phyloP scores from a whole-genome alignment of 2,329 filamentous ascomycete species.

The Xylariaceae sp. region DNA sequence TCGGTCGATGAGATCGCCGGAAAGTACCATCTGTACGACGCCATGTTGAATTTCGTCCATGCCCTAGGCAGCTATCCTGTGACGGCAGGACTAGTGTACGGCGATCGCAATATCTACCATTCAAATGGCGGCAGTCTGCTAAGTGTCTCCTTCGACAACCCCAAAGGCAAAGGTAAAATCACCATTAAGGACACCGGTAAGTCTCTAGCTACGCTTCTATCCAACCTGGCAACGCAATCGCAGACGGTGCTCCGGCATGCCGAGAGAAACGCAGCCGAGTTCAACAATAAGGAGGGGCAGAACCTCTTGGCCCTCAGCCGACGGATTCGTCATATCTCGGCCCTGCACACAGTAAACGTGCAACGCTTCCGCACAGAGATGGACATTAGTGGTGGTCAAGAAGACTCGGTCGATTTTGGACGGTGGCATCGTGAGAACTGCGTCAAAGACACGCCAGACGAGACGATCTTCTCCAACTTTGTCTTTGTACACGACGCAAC shows the following conservation, averaged over 20 bases:
- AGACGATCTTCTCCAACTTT: constrained; percentile 38
- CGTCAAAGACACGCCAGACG: constrained; percentile 40
- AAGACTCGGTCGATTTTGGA: constrained; percentile 25
- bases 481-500: constrained; percentile 24
- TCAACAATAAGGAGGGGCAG: constrained; percentile 29
- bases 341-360: constrained; percentile 25
- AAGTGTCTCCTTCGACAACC: constrained; percentile 35
- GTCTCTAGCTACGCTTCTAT: constrained; percentile 32
- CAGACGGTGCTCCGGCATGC: constrained; percentile 36
- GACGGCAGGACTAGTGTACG: constrained; percentile 38
- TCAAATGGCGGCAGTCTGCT: constrained; percentile 40
- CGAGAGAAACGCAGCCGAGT: constrained; percentile 21
- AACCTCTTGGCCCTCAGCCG: constrained; percentile 40
- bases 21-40: constrained; percentile 38
- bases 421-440: constrained; percentile 39
- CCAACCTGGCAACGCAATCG: constrained; percentile 37
- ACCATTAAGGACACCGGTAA: constrained; percentile 29
- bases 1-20: constrained; percentile 33
- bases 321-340: constrained; percentile 35
- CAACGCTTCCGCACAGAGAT: constrained; percentile 6
- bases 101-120: constrained; percentile 38
- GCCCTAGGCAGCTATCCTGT: constrained; percentile 37
- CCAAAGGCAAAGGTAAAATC: constrained; percentile 7
- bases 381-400: constrained; percentile 10
- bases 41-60: constrained; percentile 44